Percentiles rank a stretch among this genome's conserved stretches.
These are phyloP conservation scores for Chrysoporthe deuterocubensis DNA, from an alignment of 2,329 filamentous ascomycete genomes.

Conservation along the genomic window DNA sequence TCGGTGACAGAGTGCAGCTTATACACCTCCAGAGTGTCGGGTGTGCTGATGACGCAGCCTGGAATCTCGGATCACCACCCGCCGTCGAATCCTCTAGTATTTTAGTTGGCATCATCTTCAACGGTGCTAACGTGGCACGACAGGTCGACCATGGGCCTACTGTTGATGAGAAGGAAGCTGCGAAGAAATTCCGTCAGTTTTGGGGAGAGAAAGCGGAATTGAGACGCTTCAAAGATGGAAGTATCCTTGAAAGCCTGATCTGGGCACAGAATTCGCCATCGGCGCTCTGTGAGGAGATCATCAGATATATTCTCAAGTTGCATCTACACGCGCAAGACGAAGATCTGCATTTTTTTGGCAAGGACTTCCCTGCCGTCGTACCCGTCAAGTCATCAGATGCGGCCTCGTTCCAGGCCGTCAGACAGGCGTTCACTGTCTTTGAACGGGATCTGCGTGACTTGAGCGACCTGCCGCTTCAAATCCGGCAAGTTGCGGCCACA, in stretches of 20 bases:
- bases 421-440: constrained; percentile 71
- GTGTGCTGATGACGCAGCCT: constrained; percentile 39
- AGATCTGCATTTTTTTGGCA: constrained; percentile 56
- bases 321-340: constrained; percentile 67
- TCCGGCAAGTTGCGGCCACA: constrained; percentile 78
- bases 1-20: constrained; percentile 74
- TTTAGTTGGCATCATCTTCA: constrained; percentile 70
- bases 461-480: constrained; percentile 83
- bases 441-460: constrained; percentile 78
- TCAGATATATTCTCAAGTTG: constrained; percentile 69
- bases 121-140: constrained; percentile 72
- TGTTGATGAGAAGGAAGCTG: constrained; percentile 83
- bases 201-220: constrained; percentile 96
- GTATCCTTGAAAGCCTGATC: constrained; percentile 87
- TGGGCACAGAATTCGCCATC: constrained; percentile 71
- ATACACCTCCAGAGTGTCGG: constrained; percentile 55
- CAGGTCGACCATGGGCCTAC: constrained; percentile 86
- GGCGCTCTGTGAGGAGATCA: constrained; percentile 79
- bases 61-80: constrained; percentile 50
- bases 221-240: constrained; percentile 92
- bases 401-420: constrained; percentile 68
- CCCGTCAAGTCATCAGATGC: constrained; percentile 52
- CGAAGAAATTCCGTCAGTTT: constrained; percentile 81
- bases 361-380: constrained; percentile 55
- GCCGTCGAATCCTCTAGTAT: constrained; percentile 42